These are phyloP conservation scores for Leucocoprinus sp. DNA, from an alignment of 768 basidiomycete species.

Conservation along the genomic window DNA sequence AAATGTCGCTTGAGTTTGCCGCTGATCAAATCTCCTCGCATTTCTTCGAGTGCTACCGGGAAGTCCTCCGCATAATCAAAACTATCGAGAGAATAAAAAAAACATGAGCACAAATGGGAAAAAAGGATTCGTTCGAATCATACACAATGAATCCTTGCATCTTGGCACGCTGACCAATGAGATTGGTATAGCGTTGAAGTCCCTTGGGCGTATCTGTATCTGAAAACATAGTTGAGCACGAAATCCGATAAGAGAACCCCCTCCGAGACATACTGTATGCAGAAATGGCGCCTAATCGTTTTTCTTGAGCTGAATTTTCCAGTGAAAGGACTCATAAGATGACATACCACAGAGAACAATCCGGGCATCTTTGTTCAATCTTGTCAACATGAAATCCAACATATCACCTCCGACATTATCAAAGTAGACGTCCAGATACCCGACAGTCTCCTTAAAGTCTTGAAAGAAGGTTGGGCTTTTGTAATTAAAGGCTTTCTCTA, in stretches of 20 bases:
- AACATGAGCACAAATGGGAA: background rate
- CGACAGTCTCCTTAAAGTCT: constrained; percentile 67
- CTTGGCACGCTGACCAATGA: constrained; percentile 72
- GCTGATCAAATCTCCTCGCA: constrained; percentile 48
- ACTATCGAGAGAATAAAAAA: constrained; percentile 25
- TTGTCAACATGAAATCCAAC: constrained; percentile 65
- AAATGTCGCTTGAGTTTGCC: constrained; percentile 76
- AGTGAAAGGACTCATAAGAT: background rate
- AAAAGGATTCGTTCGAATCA: too few species aligned
- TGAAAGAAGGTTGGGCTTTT: constrained; percentile 64
- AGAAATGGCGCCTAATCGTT: constrained; percentile 65
- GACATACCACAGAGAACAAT: constrained; percentile 72
- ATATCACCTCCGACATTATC: constrained; percentile 82
- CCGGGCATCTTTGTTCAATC: constrained; percentile 71
- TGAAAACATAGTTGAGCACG: constrained; percentile 17
- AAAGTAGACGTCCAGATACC: constrained; percentile 79
- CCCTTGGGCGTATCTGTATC: constrained; percentile 56
- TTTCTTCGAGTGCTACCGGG: constrained; percentile 46
- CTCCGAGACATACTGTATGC: constrained; percentile 53
- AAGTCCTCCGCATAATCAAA: constrained; percentile 67
- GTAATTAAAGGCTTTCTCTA: constrained; percentile 82
- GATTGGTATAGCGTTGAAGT: constrained; percentile 52
- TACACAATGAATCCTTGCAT: constrained; percentile 83
- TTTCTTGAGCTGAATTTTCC: background rate
- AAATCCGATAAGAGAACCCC: background rate